Base-by-base conservation (phyloP, 176 grass and related monocot genomes). In the Ensete glaucum region DNA sequence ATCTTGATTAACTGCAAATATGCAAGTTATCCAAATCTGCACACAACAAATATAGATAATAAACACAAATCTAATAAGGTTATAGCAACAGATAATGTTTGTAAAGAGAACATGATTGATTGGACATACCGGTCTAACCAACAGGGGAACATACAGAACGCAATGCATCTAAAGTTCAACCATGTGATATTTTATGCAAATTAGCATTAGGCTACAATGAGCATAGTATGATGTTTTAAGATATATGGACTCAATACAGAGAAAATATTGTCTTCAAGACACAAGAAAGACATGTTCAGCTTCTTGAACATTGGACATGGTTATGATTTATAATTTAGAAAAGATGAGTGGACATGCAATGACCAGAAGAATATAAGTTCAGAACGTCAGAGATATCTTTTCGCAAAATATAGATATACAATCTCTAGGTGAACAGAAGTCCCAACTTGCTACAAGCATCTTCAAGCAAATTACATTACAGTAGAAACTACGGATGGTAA, bases 21-120 rank as follows among this genome's bases (percentile, higher is more conserved):
- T 81, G 55, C 90, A 89, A 13, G 86, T 91, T 77, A 98, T 84
- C 56, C 54, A 76, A 67, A 93, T 87, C 90, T 93, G 78, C 75
- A 80, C 1, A 65, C 49, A 22, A 65, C 34, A 8, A 75, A 0
- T 58, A 26, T 50, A 51, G 26, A 64, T 49, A 77, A 34, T 23
- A 75, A 76, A 64, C 34, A 73, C 68, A 75, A 27, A 53, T 52
- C 50, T 71, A 50, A n/a, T 52, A n/a, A 50, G 67, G 15, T 2
- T 9, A 20, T 3, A 50, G 19, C 11, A 70, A 10, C 8, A 65
- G 26, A 65, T 65, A 43, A 10, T 26, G 63, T 65, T 65, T 26
- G 10, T 23, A 14, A 21, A 65, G 19, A 65, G 2, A 27, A 9
- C 23, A 24, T 6, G 9, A 64, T 23, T 65, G 14, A 24, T 60